Evolutionary conservation across 805 yeast species (phyloP).

Genomic region (Torulaspora microellipsoides): DNA sequence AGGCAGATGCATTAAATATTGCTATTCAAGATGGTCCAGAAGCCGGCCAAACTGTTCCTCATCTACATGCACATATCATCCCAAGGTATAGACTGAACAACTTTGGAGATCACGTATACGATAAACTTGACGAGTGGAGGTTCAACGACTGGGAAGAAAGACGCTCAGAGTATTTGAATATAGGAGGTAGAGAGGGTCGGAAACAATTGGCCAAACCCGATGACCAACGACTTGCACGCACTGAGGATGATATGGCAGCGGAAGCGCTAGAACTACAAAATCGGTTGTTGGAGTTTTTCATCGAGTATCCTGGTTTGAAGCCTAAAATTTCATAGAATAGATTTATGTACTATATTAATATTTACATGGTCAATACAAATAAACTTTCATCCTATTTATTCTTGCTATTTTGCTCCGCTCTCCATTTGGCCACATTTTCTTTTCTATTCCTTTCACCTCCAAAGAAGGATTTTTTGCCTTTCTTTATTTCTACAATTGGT

Average conservation of each 20-base stretch:
- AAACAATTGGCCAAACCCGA: conserved; percentile 40
- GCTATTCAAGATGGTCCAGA: conserved; percentile 96
- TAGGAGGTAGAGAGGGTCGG: conserved; percentile 21
- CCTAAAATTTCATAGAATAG: background rate
- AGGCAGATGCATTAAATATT: conserved; percentile 80
- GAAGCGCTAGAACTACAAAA: conserved; percentile 60
- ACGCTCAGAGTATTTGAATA: conserved; percentile 26
- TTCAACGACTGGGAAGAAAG: conserved; percentile 36
- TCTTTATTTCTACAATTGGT: conserved; percentile 50
- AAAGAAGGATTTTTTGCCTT: conserved; percentile 65
- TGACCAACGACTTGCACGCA: conserved; percentile 52
- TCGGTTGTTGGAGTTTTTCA: conserved; percentile 32
- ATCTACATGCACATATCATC: conserved; percentile 87
- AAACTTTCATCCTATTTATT: background rate
- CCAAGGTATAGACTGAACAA: conserved; percentile 65
- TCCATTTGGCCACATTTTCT: conserved; percentile 57
- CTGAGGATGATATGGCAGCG: conserved; percentile 57
- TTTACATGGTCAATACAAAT: background rate
- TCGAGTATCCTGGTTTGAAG: conserved; percentile 10
- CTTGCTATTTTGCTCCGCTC: conserved; percentile 41
- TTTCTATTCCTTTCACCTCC: conserved; percentile 86
- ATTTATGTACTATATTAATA: background rate
- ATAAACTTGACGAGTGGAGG: conserved; percentile 58
- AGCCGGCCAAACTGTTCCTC: conserved; percentile 96
- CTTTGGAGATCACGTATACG: conserved; percentile 70